Conservation (phyloP, 2,329 filamentous ascomycete species). For the Fusarium musae region DNA sequence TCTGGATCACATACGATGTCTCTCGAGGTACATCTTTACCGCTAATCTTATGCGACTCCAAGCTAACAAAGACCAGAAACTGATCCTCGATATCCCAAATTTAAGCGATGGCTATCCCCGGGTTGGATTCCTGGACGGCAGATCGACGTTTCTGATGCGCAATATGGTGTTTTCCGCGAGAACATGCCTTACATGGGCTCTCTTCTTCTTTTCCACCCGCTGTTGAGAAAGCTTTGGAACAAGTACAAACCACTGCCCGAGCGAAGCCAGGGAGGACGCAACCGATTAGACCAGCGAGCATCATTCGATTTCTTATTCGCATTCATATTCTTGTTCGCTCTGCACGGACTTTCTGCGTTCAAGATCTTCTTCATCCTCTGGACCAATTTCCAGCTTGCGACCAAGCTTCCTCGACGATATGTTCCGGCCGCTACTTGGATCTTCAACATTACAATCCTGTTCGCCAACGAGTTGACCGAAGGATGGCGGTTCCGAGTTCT, state of each 20-base stretch:
- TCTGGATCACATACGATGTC: constrained; percentile 87
- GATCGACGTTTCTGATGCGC: constrained; percentile 90
- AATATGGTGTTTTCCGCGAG: constrained; percentile 85
- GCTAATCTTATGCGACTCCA: background rate
- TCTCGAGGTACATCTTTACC: constrained; percentile 73
- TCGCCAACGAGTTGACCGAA: constrained; percentile 85
- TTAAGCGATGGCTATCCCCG: constrained; percentile 73
- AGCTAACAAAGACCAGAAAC: constrained; percentile 65
- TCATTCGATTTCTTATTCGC: constrained; percentile 88
- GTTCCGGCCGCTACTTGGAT: constrained; percentile 84
- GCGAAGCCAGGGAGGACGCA: constrained; percentile 59
- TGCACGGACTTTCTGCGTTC: constrained; percentile 86
- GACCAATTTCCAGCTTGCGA: constrained; percentile 84
- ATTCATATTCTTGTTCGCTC: constrained; percentile 76
- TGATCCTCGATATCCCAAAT: constrained; percentile 83
- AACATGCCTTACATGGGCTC: constrained; percentile 85
- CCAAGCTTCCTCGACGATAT: constrained; percentile 73
- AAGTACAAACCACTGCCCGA: constrained; percentile 54
- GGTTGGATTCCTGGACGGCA: constrained; percentile 95
- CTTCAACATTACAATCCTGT: constrained; percentile 87
- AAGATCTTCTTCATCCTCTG: constrained; percentile 86
- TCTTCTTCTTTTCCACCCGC: constrained; percentile 81
- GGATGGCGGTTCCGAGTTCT: constrained; percentile 80
- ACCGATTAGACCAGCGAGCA: constrained; percentile 74
- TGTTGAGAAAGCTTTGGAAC: constrained; percentile 80